Conservation (phyloP, 352 stramenopile genomes). For the Thalassiosira hispida region DNA sequence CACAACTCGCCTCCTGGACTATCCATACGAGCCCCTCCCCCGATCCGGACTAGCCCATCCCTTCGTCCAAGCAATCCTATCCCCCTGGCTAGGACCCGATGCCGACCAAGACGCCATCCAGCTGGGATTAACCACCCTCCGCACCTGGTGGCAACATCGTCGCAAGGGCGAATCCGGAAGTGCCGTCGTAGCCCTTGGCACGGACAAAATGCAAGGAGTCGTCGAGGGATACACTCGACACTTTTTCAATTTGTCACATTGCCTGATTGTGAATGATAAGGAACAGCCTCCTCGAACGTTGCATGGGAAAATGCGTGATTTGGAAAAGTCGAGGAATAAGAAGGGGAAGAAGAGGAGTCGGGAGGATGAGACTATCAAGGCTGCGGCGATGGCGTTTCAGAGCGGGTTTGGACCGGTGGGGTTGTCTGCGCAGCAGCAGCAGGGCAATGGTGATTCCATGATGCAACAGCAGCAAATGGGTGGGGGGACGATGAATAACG, state of each 20-base stretch:
- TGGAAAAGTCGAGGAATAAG: constrained; percentile 76
- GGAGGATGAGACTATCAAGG: constrained; percentile 43
- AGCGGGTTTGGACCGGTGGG: constrained; percentile 23
- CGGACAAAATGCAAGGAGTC: constrained; percentile 82
- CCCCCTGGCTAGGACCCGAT: constrained; percentile 80
- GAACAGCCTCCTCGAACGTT: constrained; percentile 78
- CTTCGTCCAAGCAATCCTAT: constrained; percentile 83
- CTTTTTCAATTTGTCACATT: constrained; percentile 82
- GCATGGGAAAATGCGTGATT: constrained; percentile 75
- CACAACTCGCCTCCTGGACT: too few species aligned
- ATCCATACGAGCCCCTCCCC: constrained; percentile 82
- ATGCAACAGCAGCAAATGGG: not conserved
- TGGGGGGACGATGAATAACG: not conserved
- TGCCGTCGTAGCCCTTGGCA: constrained; percentile 76
- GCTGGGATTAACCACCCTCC: constrained; percentile 76
- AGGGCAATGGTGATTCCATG: constrained; percentile 13
- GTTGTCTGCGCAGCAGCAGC: not conserved
- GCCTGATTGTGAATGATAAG: constrained; percentile 79
- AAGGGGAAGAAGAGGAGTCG: constrained; percentile 62
- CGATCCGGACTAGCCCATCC: constrained; percentile 78
- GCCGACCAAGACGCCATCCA: constrained; percentile 83
- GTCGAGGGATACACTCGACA: constrained; percentile 84
- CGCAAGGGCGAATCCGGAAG: constrained; percentile 80
- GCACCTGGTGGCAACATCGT: constrained; percentile 85
- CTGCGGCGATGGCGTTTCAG: constrained; percentile 33